phyloP scores from a whole-genome alignment of 495 filamentous ascomycete genomes.

The Neurospora sp. region DNA sequence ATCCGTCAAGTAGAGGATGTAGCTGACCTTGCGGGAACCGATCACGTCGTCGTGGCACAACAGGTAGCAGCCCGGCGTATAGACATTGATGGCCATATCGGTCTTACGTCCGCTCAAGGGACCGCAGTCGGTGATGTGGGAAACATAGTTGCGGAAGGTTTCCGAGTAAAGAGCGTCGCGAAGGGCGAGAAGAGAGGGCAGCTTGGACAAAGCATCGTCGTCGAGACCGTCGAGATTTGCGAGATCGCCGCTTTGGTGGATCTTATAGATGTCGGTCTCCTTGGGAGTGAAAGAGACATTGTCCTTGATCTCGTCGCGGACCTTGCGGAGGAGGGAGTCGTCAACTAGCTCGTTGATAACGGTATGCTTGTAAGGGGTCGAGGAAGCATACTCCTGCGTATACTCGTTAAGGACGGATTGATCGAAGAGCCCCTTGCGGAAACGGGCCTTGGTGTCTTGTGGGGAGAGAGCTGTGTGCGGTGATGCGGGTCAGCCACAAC shows the following conservation, averaged over 20 bases:
- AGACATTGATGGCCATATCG: constrained; percentile 99
- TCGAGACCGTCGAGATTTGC: constrained; percentile 94
- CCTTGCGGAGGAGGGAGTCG: constrained; percentile 67
- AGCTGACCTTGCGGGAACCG: constrained; percentile 82
- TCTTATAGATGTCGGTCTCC: constrained; percentile 99
- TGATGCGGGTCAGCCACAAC: constrained; percentile 10
- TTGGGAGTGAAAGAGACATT: constrained; percentile 94
- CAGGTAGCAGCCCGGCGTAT: constrained; percentile 90
- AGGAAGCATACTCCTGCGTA: constrained; percentile 56
- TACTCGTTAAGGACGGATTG: constrained; percentile 54
- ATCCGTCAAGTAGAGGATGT: constrained; percentile 93
- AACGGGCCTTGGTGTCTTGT: constrained; percentile 42
- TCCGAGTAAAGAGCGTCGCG: constrained; percentile 89
- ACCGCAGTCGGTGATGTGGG: constrained; percentile 72
- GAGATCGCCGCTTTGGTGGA: constrained; percentile 95
- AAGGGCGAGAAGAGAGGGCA: constrained; percentile 77
- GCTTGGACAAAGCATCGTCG: constrained; percentile 62
- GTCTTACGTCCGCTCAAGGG: constrained; percentile 87
- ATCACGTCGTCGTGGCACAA: constrained; percentile 98
- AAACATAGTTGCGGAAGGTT: constrained; percentile 79
- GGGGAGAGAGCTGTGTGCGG: constrained; percentile 26
- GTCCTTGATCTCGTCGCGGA: constrained; percentile 78
- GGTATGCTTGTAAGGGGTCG: constrained; percentile 79
- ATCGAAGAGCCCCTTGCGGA: constrained; percentile 71
- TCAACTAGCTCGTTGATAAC: constrained; percentile 76